phyloP scores from a whole-genome alignment of 257 asterid species.

The Fraxinus americana region DNA sequence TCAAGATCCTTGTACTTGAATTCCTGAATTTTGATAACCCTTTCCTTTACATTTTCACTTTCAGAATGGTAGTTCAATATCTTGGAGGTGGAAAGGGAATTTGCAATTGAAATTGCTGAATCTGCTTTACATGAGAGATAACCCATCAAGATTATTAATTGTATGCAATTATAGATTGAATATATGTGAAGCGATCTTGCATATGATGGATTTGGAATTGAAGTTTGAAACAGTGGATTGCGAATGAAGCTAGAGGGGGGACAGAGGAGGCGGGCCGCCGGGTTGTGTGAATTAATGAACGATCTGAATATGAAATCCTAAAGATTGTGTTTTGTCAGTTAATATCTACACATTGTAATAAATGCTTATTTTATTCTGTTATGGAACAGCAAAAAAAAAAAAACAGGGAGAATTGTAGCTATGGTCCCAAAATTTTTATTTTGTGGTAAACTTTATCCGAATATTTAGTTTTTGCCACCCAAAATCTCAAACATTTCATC shows the following conservation, averaged over 20 bases:
- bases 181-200: not conserved
- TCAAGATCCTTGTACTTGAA: slow-evolving; percentile 53
- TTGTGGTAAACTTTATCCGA: too few relatives aligned
- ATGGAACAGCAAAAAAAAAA: too few relatives aligned
- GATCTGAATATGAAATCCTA: not conserved
- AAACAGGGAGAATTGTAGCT: too few relatives aligned
- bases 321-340: not conserved
- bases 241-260: not conserved
- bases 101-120: slow-evolving; percentile 43
- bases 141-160: slow-evolving; percentile 42
- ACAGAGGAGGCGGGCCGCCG: not conserved
- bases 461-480: too few relatives aligned
- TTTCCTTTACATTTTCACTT: slow-evolving; percentile 27
- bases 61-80: slow-evolving; percentile 22
- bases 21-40: slow-evolving; percentile 41
- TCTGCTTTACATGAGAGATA: slow-evolving; percentile 56
- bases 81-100: slow-evolving; percentile 36
- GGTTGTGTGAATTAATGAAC: not conserved
- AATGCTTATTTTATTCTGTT: not conserved
- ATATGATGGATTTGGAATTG: not conserved
- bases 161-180: not conserved
- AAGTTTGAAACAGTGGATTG: not conserved
- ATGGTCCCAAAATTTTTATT: too few relatives aligned
- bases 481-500: too few relatives aligned
- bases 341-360: not conserved